Evolutionary conservation across 305 asterid species (phyloP).

Genomic region (Fraxinus sp.): DNA sequence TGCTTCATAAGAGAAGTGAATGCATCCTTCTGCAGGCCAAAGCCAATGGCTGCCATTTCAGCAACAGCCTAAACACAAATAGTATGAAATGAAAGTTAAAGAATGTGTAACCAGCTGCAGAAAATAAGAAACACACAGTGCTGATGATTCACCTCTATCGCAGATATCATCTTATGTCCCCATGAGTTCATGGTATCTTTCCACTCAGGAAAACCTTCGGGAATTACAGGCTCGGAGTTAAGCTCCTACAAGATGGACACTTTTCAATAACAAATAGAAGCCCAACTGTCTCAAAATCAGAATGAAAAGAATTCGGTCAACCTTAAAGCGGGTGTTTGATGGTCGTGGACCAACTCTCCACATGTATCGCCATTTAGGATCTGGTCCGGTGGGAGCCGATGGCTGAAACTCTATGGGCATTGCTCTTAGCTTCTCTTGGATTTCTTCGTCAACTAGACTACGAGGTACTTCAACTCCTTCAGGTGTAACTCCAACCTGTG

Average conservation of each 20-base stretch:
- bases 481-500: conserved; percentile 95
- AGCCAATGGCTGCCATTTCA: conserved; percentile 97
- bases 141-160: conserved; percentile 59
- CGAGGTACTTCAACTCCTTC: conserved; percentile 99
- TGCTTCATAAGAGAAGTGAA: conserved; percentile 94
- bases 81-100: conserved; percentile 17
- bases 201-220: conserved; percentile 92
- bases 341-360: conserved; percentile 98
- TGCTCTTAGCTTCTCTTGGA: conserved; percentile 72
- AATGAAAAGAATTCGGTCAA: conserved; percentile 23
- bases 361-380: conserved; percentile 98
- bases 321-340: conserved; percentile 71
- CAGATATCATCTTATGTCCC: conserved; percentile 94
- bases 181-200: conserved; percentile 86
- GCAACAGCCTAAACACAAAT: conserved; percentile 69
- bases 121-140: conserved; percentile 14
- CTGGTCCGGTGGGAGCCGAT: conserved; percentile 78
- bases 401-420: conserved; percentile 69
- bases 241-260: conserved; percentile 57
- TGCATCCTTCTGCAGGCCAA: conserved; percentile 90
- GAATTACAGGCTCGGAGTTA: conserved; percentile 94
- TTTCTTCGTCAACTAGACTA: conserved; percentile 81
- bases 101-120: conserved; percentile 10
- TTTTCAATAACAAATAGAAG: conserved; percentile 25
- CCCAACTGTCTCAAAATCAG: conserved; percentile 9